Base-by-base conservation (phyloP, 805 yeast genomes). In the Nakazawaea pomicola region DNA sequence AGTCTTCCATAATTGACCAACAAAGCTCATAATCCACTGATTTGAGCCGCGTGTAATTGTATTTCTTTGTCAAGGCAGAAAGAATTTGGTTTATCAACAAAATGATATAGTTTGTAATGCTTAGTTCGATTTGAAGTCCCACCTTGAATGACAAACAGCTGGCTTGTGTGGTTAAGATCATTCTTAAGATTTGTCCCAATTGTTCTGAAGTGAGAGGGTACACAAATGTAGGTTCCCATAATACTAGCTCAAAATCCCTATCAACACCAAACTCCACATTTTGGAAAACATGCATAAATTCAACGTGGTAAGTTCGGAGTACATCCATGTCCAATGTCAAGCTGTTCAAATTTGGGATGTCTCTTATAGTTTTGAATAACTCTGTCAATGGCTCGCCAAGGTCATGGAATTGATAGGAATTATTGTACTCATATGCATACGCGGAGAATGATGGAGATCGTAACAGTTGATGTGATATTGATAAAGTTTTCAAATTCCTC, bases 1-100 rank as follows among this genome's bases (percentile, higher is more conserved):
- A 41, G 18, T 41, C 44, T 17, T 41, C 44, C 14, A 35, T 30
- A 6, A 36, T 25, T 6, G 40, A 41, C 40, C 40, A 41, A 16
- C 40, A 41, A 12, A 41, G 25, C 15, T 41, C 44, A 18, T 25
- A 35, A 17, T 18, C 20, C 9, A 35, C 14, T 15, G 12, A 23
- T n/a, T 11, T 16, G 12, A 40, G 15, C 9, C 33, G 18, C 6
- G 18, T 24, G n/a, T 23, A 35, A 17, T 41, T 41, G n/a, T 25
- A 35, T 15, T 18, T 41, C 1, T 12, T 24, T 3, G 32, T 24
- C 17, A 41, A 25, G 2, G 5, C 4, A 7, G 30, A 8, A 6
- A 35, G 14, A 5, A 41, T 9, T 11, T 35, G 32, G 2, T 24
- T 33, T 8, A 33, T 8, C 23, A 41, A 30, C 14, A 30, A 30